These are phyloP conservation scores for Penicillium soppii DNA, from an alignment of 495 filamentous ascomycete genomes.

Conservation along the genomic window DNA sequence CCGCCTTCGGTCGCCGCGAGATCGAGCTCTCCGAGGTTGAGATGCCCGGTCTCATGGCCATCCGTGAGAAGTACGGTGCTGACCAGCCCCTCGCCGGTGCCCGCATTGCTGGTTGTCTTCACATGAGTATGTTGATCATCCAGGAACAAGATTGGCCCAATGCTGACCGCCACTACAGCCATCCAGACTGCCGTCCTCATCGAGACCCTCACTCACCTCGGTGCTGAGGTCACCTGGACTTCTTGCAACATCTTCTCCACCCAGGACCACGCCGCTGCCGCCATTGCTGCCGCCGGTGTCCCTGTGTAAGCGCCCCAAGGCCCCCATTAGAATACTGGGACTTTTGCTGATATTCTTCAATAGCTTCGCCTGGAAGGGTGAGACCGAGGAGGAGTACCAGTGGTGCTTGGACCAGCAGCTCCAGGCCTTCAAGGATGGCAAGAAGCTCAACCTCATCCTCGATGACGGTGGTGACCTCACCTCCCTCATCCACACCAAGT, in stretches of 20 bases:
- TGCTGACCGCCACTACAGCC: constrained; percentile 47
- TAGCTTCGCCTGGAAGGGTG: constrained; percentile 98
- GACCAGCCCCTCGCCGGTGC: constrained; percentile 93
- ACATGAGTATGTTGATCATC: constrained; percentile 75
- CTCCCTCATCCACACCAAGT: constrained; percentile 93
- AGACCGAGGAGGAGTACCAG: constrained; percentile 99
- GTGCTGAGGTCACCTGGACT: constrained; percentile 97
- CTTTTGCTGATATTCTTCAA: constrained; percentile 8
- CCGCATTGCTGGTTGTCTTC: constrained; percentile 93
- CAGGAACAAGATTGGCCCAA: neutral
- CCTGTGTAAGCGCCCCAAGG: constrained; percentile 63
- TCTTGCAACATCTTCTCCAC: constrained; percentile 99
- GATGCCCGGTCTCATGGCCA: constrained; percentile 97
- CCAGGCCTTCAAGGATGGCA: constrained; percentile 89
- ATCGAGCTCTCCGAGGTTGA: constrained; percentile 98
- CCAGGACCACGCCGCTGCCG: constrained; percentile 96
- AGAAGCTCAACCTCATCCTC: constrained; percentile 96
- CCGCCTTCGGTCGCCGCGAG: constrained; percentile 98
- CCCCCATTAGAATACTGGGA: neutral
- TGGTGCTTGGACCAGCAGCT: constrained; percentile 99
- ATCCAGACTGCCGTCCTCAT: constrained; percentile 99
- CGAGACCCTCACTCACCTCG: constrained; percentile 90
- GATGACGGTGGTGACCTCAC: constrained; percentile 98
- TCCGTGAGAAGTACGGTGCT: constrained; percentile 80
- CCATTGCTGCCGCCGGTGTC: constrained; percentile 89